Conservation (phyloP, 2,329 filamentous ascomycete species). For the Cercospora sojina region DNA sequence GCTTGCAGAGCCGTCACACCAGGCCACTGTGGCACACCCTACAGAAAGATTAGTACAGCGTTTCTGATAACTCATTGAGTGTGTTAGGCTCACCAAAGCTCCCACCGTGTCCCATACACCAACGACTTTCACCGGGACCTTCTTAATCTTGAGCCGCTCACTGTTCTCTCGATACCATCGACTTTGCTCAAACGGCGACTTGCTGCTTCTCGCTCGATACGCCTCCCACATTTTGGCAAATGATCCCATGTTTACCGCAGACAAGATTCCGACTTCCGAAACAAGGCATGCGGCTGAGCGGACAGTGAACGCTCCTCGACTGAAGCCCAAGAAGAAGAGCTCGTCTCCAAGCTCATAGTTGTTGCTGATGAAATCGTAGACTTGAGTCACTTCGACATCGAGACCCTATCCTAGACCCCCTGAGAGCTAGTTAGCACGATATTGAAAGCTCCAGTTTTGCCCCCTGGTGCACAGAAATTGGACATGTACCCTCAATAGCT, state of each 20-base stretch:
- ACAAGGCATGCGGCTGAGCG: slow-evolving; percentile 22
- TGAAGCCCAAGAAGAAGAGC: slow-evolving; percentile 47
- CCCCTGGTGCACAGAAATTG: background rate
- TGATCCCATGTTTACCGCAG: slow-evolving; percentile 17
- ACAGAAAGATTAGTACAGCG: background rate
- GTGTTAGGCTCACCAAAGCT: slow-evolving; percentile 10
- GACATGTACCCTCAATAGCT: slow-evolving; percentile 7
- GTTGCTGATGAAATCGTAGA: slow-evolving; percentile 50
- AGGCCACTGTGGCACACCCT: slow-evolving; percentile 22
- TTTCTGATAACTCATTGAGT: background rate
- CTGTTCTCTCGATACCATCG: slow-evolving; percentile 18
- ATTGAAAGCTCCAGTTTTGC: too few relatives aligned
- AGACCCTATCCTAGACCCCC: slow-evolving; percentile 37
- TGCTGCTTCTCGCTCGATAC: slow-evolving; percentile 3
- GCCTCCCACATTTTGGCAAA: slow-evolving; percentile 21
- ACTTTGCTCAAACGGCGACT: slow-evolving; percentile 9
- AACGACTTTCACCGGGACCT: slow-evolving; percentile 39
- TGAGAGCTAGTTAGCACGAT: background rate
- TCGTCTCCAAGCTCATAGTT: slow-evolving; percentile 51
- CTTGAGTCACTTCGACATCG: slow-evolving; percentile 44
- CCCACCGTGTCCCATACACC: slow-evolving; percentile 46
- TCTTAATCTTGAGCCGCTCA: slow-evolving; percentile 3
- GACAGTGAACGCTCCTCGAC: slow-evolving; percentile 42
- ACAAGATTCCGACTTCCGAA: slow-evolving; percentile 18
- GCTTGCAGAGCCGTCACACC: slow-evolving; percentile 34